A percentile compares a stretch with the other conserved stretches of the same genome.
These are phyloP conservation scores for Septoria linicola DNA, from an alignment of 2,329 filamentous ascomycete species.

Conservation along the genomic window DNA sequence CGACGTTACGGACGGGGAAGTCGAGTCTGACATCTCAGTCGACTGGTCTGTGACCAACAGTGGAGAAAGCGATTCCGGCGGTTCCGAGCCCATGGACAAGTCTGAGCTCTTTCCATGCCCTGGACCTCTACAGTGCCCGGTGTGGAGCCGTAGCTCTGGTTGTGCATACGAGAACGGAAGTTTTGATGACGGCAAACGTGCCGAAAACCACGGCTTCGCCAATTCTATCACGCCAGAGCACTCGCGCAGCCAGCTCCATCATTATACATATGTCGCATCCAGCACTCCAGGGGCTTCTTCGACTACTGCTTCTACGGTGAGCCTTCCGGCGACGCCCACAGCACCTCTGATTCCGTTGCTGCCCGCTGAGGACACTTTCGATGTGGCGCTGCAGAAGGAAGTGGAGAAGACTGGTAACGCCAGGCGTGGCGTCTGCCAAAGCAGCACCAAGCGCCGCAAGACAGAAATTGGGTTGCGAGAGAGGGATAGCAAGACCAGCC, in stretches of 20 bases:
- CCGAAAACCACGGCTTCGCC: slow-evolving; percentile 32
- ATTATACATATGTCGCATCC: slow-evolving; percentile 17
- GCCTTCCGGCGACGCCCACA: slow-evolving; percentile 30
- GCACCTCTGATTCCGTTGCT: slow-evolving; percentile 23
- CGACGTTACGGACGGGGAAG: slow-evolving; percentile 33
- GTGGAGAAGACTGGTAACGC: slow-evolving; percentile 21
- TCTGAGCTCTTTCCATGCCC: slow-evolving; percentile 32
- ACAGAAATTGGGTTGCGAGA: slow-evolving; percentile 6
- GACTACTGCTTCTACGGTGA: slow-evolving; percentile 36
- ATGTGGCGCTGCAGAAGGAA: slow-evolving; percentile 19
- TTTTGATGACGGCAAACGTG: slow-evolving; percentile 34
- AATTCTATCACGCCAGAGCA: slow-evolving; percentile 25
- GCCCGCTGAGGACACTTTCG: slow-evolving; percentile 21
- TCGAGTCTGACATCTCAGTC: slow-evolving; percentile 28
- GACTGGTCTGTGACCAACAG: slow-evolving; percentile 32
- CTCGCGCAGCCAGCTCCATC: slow-evolving; percentile 24
- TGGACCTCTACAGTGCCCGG: slow-evolving; percentile 30
- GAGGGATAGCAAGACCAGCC: slow-evolving; percentile 28
- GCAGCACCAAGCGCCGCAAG: slow-evolving; percentile 6
- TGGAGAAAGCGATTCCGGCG: slow-evolving; percentile 26
- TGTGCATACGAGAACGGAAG: slow-evolving; percentile 33
- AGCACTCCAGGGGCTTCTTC: slow-evolving; percentile 32
- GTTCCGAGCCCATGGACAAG: slow-evolving; percentile 18
- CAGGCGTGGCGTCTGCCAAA: slow-evolving; percentile 17
- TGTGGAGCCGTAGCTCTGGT: slow-evolving; percentile 30